These are phyloP conservation scores for Lindgomyces ingoldianus DNA, from an alignment of 495 filamentous ascomycete species.

Conservation along the genomic window DNA sequence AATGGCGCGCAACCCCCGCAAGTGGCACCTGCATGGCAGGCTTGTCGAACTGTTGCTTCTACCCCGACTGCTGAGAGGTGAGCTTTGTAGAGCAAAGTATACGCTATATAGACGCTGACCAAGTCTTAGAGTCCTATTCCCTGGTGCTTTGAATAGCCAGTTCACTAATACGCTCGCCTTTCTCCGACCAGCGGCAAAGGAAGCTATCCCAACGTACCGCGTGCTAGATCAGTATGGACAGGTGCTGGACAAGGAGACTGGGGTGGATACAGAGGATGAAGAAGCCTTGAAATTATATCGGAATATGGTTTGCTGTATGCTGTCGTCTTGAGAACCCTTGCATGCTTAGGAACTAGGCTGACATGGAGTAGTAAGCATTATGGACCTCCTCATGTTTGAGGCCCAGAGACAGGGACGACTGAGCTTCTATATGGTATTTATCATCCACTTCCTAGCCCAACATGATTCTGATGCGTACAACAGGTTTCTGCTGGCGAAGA, in stretches of 20 bases:
- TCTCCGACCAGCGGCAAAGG: slow-evolving; percentile 62
- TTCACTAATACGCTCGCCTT: slow-evolving; percentile 82
- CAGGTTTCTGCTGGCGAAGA: slow-evolving; percentile 91
- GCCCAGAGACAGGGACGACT: slow-evolving; percentile 78
- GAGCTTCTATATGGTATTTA: slow-evolving; percentile 88
- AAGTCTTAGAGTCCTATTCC: slow-evolving; percentile 72
- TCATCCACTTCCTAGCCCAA: neutral
- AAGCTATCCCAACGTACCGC: slow-evolving; percentile 83
- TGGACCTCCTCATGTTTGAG: slow-evolving; percentile 95
- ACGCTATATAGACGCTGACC: slow-evolving; percentile 5
- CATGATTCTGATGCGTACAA: neutral
- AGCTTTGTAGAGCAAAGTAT: neutral
- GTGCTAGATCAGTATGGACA: slow-evolving; percentile 80
- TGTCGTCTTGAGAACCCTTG: neutral
- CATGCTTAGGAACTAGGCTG: slow-evolving; percentile 7
- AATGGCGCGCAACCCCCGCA: slow-evolving; percentile 19
- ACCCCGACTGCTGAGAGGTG: slow-evolving; percentile 34
- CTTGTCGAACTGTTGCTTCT: slow-evolving; percentile 26
- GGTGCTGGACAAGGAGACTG: slow-evolving; percentile 68
- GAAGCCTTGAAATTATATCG: slow-evolving; percentile 66
- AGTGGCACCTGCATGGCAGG: slow-evolving; percentile 17
- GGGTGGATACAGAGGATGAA: slow-evolving; percentile 64
- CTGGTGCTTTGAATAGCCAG: slow-evolving; percentile 90
- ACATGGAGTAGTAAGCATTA: slow-evolving; percentile 66
- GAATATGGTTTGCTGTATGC: slow-evolving; percentile 65